Evolutionary conservation across 83 land plant genomes (phyloP).

Genomic region (Thuja plicata): DNA sequence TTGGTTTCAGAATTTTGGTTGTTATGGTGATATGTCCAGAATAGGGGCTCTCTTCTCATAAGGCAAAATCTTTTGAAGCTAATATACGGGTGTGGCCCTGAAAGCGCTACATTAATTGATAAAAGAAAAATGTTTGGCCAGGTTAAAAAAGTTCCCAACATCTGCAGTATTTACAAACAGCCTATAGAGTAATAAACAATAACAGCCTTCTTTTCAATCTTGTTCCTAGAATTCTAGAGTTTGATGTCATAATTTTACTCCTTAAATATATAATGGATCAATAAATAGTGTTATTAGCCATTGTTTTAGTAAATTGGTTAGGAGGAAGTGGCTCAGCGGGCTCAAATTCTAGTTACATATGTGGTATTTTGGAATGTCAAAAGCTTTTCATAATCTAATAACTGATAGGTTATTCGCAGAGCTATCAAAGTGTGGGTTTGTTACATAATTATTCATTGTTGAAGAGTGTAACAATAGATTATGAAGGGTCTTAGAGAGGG

Average conservation of each 20-base stretch:
- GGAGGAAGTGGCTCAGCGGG: neutral
- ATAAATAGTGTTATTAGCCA: neutral
- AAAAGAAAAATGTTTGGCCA: neutral
- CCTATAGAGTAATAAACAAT: neutral
- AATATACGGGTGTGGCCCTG: too few relatives aligned
- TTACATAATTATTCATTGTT: too few relatives aligned
- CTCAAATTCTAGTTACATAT: neutral
- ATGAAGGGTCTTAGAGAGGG: neutral
- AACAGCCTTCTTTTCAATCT: neutral
- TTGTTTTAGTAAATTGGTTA: neutral
- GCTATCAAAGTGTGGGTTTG: neutral
- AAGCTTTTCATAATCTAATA: neutral
- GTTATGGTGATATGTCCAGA: too few relatives aligned
- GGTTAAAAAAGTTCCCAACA: neutral
- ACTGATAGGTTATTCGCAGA: neutral
- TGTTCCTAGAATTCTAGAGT: neutral
- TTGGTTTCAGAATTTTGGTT: too few relatives aligned
- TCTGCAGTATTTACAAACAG: neutral
- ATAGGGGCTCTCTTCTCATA: too few relatives aligned
- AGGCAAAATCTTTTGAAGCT: too few relatives aligned
- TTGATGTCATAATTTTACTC: neutral
- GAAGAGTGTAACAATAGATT: neutral
- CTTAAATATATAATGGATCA: neutral
- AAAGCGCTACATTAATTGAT: too few relatives aligned
- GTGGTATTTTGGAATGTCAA: neutral